Percentiles rank a stretch among this genome's conserved stretches.
These are phyloP conservation scores for Mortierella claussenii DNA, from an alignment of 192 early-diverging fungal species.

Conservation along the genomic window DNA sequence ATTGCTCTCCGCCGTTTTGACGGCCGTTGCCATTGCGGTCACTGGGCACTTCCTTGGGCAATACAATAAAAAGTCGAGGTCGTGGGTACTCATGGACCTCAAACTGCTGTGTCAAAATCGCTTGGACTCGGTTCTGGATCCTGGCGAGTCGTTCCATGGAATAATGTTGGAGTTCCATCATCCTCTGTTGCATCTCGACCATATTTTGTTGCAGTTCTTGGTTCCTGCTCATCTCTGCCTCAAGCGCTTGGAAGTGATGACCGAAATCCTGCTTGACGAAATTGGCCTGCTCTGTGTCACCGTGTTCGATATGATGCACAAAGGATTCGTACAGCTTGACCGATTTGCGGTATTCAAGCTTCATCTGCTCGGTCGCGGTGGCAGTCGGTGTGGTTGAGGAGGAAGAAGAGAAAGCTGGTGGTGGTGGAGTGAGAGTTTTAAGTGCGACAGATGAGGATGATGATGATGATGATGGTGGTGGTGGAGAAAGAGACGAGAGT, in stretches of 20 bases:
- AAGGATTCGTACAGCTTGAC: neutral
- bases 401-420: no score
- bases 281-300: neutral
- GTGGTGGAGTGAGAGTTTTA: no score
- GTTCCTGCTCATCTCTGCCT: slow-evolving; percentile 10
- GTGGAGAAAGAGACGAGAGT: no score
- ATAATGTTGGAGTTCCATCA: neutral
- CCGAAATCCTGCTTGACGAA: neutral
- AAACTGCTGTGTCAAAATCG: slow-evolving; percentile 10
- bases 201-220: slow-evolving; percentile 4
- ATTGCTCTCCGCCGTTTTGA: neutral
- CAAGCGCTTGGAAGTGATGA: neutral
- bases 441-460: no score
- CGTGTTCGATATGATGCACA: neutral
- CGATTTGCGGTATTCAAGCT: neutral
- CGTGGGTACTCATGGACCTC: slow-evolving; percentile 12
- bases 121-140: slow-evolving; percentile 5
- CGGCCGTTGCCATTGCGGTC: neutral
- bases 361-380: neutral
- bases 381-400: no score
- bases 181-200: neutral
- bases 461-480: no score
- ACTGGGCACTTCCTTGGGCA: neutral
- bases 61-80: slow-evolving; percentile 13
- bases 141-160: neutral